phyloP scores from a whole-genome alignment of 148 eudicot genomes.

The Amaranthus palmeri region DNA sequence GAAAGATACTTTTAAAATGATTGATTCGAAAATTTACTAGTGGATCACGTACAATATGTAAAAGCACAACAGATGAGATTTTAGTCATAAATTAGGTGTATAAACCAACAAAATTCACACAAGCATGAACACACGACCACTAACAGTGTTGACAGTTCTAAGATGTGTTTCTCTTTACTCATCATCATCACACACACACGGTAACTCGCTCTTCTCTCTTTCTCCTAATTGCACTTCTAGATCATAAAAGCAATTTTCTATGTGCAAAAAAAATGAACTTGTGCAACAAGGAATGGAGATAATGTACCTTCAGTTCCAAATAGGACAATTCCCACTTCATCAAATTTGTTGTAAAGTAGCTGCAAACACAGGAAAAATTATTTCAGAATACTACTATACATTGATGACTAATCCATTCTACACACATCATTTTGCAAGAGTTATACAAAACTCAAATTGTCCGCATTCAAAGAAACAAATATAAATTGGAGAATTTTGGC shows the following conservation, averaged over 20 bases:
- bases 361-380: conserved; percentile 34
- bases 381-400: neutral
- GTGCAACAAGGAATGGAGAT: conserved; percentile 9
- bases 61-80: neutral
- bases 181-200: neutral
- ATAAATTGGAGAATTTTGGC: neutral
- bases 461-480: neutral
- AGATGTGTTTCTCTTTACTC: neutral
- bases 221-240: neutral
- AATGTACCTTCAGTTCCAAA: conserved; percentile 91
- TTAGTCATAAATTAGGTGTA: neutral
- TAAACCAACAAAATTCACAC: neutral
- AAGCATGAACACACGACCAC: neutral
- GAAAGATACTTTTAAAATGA: neutral
- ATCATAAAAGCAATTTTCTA: neutral
- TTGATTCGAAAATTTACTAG: neutral
- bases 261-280: neutral
- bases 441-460: neutral
- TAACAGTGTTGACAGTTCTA: neutral
- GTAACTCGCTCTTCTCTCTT: neutral
- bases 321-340: conserved; percentile 80
- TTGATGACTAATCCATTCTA: neutral
- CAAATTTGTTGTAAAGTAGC: conserved; percentile 72
- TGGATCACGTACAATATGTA: neutral
- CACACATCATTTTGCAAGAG: neutral